A percentile compares a stretch with the other conserved stretches of the same genome.
Evolutionary conservation across 2,329 filamentous ascomycete species (phyloP).

Genomic region (Hypocreales sp.): DNA sequence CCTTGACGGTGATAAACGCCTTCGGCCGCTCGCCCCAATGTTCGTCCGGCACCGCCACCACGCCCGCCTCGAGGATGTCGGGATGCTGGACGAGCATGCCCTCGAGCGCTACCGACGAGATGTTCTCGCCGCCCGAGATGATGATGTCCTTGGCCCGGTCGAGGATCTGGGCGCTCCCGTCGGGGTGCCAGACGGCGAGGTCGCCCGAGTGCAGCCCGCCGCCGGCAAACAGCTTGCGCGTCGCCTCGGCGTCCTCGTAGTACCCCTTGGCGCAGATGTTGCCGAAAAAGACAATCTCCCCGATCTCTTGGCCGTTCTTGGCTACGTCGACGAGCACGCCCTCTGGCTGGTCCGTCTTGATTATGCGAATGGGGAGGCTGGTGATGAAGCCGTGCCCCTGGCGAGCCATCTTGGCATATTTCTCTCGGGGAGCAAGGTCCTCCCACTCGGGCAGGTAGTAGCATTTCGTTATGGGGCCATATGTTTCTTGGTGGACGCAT

Average conservation of each 20-base stretch:
- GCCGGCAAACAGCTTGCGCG: conserved; percentile 71
- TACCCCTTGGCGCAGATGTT: conserved; percentile 91
- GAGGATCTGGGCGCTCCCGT: conserved; percentile 81
- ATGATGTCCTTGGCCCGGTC: conserved; percentile 97
- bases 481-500: conserved; percentile 46
- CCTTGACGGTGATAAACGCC: conserved; percentile 73
- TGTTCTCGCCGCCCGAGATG: conserved; percentile 94
- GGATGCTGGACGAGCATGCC: conserved; percentile 80
- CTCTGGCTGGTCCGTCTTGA: conserved; percentile 62
- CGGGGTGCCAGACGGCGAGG: conserved; percentile 81
- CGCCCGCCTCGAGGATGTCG: conserved; percentile 77
- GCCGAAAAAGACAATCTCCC: conserved; percentile 62
- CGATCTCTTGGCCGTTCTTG: conserved; percentile 32
- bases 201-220: conserved; percentile 83
- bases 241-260: conserved; percentile 79
- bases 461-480: conserved; percentile 89
- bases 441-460: conserved; percentile 83
- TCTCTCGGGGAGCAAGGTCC: conserved; percentile 53
- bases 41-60: conserved; percentile 72
- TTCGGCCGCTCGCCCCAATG: conserved; percentile 97
- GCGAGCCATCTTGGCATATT: conserved; percentile 78
- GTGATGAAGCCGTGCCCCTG: conserved; percentile 89
- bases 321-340: conserved; percentile 32
- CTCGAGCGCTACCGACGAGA: conserved; percentile 85
- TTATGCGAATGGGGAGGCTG: conserved; percentile 63